Evolutionary conservation across 2,329 filamentous ascomycete genomes (phyloP).

Genomic region (Ophiocordyceps robertsii): DNA sequence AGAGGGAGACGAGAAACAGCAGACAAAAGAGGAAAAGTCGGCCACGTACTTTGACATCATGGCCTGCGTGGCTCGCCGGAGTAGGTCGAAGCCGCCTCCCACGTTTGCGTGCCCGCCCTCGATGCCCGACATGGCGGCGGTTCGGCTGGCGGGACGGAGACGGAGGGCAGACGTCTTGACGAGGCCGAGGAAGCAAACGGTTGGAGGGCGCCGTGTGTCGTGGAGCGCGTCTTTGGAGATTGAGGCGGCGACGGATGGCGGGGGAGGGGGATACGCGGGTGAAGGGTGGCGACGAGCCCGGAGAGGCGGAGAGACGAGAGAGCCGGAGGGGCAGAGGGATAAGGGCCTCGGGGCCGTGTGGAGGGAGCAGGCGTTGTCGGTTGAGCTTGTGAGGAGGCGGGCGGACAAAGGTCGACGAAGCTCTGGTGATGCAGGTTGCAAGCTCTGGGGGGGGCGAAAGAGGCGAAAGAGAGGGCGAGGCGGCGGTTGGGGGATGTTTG

Average conservation of each 20-base stretch:
- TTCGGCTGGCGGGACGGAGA: not conserved
- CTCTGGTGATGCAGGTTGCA: too few species aligned
- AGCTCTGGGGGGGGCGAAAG: too few species aligned
- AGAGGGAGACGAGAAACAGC: not conserved
- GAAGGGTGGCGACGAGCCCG: too few species aligned
- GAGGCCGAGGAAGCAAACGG: not conserved
- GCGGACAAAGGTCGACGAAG: too few species aligned
- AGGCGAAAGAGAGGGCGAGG: too few species aligned
- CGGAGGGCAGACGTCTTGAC: not conserved
- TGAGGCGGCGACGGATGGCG: not conserved
- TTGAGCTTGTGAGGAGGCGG: too few species aligned
- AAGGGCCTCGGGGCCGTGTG: too few species aligned
- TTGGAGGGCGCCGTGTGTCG: not conserved
- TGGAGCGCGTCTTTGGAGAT: not conserved
- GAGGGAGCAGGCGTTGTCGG: too few species aligned
- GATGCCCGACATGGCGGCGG: constrained; percentile 32
- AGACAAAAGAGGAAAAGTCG: constrained; percentile 6
- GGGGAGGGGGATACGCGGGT: not conserved
- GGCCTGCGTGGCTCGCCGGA: constrained; percentile 47
- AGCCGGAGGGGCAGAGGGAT: not conserved
- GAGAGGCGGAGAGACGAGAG: not conserved
- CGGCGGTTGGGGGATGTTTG: too few species aligned
- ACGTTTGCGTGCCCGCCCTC: constrained; percentile 22
- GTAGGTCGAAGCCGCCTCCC: constrained; percentile 37
- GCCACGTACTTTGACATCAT: constrained; percentile 49